Base-by-base conservation (phyloP, 805 yeast genomes). In the Metschnikowia colocasiae region DNA sequence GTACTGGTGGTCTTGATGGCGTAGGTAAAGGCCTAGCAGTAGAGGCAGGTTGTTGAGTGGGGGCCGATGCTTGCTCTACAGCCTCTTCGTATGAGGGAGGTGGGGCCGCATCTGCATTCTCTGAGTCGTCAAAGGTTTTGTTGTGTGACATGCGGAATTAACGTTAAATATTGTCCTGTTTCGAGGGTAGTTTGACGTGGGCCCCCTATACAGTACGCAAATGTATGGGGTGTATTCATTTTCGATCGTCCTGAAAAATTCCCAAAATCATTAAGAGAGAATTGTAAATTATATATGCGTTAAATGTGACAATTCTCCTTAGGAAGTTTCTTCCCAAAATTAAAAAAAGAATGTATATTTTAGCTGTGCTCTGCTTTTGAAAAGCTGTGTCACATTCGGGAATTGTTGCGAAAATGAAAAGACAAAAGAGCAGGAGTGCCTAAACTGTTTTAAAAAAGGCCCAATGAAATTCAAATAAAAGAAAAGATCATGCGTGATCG, bases 41-140 rank as follows among this genome's bases (percentile, higher is more conserved):
- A 36, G 50, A 53, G 8, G 42, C 46, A 1, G 34, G 36, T 8
- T 53, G 41, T 10, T 15, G 35, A 15, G 35, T 15, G 12, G 29
- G 12, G 4, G 9, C 20, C 37, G 37, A 16, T 53, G 41, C n/a
- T 16, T 26, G 26, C 12, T 54, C 53, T n/a, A 73, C 41, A 1
- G 74, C 79, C 34, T 78, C 81, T 7, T 70, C 69, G 51, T 78
- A 78, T 8, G 75, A 63, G 6, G 83, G 83, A 4, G 59, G 59
- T 3, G 58, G 55, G 1, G 43, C 45, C 23, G 41, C 20, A n/a
- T 39, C 26, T n/a, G n/a, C 15, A 10, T 39, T 29, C 2, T 19
- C 42, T n/a, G 34, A 20, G 9, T 39, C 42, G 42, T 9, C 5
- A 7, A 23, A 6, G 19, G 18, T 18, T 6, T 39, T 29, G 19